Evolutionary conservation across 2,329 filamentous ascomycete genomes (phyloP), one percentile per base, ranked within the genome.

Genomic region (Cladophialophora exuberans): DNA sequence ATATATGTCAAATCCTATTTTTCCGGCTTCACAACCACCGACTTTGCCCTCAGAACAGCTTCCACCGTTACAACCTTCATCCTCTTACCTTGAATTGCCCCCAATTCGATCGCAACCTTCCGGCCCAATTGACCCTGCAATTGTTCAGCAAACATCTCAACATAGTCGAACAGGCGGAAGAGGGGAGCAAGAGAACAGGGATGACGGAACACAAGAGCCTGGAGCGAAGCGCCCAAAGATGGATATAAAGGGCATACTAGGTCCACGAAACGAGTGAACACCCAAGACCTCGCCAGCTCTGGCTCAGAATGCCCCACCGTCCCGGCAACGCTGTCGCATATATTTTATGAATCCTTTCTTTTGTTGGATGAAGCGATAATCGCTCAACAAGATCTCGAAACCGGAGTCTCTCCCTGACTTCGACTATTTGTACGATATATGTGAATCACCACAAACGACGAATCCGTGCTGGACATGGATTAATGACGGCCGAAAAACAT

Each of bases 181-280:
- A 47, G 39, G 28, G 18, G 47, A 48, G 11, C 50, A 45, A 18
- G 46, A 43, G 23, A 48, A 38, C 31, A 48, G 52, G 31, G 33
- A 39, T 30, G 58, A 63, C 28, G 52, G 54, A 9, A 54, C 56
- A 22, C 53, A 59, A 42, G 59, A 62, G 33, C 63, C 57, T 20
- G 58, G 62, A 26, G 26, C 64, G 17, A 66, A 66, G 54, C 54
- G 64, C 36, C 62, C 62, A 9, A 64, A 60, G 42, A 65, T 65
- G 64, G 64, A 65, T 36, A 64, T 65, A 28, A 49, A 61, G 41
- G 57, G 60, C 2, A 64, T 65, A 20, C 43, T 65, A 3, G 62
- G 61, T 23, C 64, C 62, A 13, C 50, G 57, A 23, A 44, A 57
- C 41, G 56, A 59, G 9, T 59, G 43, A 59, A n/a, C n/a, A n/a